Evolutionary conservation across 345 rosid genomes (phyloP), one percentile per base, ranked within the genome.

Genomic region (Gossypium raimondii): DNA sequence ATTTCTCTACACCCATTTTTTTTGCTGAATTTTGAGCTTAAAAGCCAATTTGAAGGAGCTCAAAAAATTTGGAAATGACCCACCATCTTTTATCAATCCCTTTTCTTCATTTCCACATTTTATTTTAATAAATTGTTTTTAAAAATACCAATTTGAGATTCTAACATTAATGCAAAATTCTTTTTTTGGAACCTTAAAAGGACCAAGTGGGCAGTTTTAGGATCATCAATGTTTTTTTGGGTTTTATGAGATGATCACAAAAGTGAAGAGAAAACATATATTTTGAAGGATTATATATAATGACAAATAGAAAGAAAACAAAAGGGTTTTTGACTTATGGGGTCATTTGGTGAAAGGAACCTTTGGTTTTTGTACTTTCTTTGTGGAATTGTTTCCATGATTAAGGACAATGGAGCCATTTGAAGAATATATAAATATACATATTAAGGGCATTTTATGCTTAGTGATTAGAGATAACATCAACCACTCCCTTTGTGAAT

Each of bases 401-500:
- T 56, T 74, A 14, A 62, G 20, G 67, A 62, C 67, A 62, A 27
- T 62, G 45, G 57, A 72, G 53, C 53, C 79, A 2, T 64, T 55
- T 16, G 11, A 12, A 67, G 2, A 18, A 41, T 75, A 57, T 72
- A 59, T 67, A 16, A 0, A 44, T 53, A 3, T 58, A 3, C 14
- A 0, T 44, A 2, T 56, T 56, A 6, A 55, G 43, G 65, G 9
- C 41, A 48, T 67, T 80, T 70, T 75, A 16, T 77, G 76, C 66
- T 72, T 72, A 16, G 70, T 70, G 29, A 57, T 57, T 80, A 73
- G 67, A 60, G 68, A 76, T 73, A 24, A 81, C 51, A 78, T 79
- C 78, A 89, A 89, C 91, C 77, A 75, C 88, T 81, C 88, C 93
- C 80, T 81, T 89, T 87, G 89, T 85, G 84, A 87, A 82, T 71